Conservation (phyloP, 768 basidiomycete species). For the Tulasnella sp. region DNA sequence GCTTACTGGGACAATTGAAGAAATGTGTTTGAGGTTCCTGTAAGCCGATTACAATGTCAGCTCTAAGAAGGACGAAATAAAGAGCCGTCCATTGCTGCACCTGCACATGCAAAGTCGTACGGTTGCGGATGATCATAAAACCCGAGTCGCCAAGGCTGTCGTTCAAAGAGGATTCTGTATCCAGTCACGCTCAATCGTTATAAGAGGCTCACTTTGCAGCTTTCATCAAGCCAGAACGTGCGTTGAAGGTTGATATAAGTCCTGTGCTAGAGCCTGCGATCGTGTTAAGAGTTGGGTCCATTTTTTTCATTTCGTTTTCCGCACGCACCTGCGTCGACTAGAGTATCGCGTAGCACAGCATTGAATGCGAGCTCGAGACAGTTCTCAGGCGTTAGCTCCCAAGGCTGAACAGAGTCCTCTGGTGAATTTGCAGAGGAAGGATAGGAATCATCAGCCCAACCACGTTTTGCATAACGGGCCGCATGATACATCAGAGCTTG, state of each 20-base stretch:
- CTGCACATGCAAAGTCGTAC: constrained; percentile 20
- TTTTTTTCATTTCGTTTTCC: neutral
- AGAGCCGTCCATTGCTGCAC: neutral
- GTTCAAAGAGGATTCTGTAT: neutral
- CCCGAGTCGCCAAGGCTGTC: constrained; percentile 41
- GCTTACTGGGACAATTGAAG: constrained; percentile 53
- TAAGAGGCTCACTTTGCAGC: constrained; percentile 34
- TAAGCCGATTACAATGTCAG: neutral
- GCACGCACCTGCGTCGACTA: constrained; percentile 45
- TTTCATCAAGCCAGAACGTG: constrained; percentile 32
- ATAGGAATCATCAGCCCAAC: constrained; percentile 40
- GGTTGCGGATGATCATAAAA: constrained; percentile 39
- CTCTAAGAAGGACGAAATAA: neutral
- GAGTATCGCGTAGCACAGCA: constrained; percentile 68
- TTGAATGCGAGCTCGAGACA: constrained; percentile 74
- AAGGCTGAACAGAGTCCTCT: neutral
- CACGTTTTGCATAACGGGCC: neutral
- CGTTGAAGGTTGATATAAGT: constrained; percentile 51
- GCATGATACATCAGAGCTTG: constrained; percentile 36
- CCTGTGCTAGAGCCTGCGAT: constrained; percentile 79
- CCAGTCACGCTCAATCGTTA: neutral
- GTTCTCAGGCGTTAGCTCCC: constrained; percentile 45
- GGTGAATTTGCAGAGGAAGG: constrained; percentile 43
- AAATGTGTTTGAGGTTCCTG: constrained; percentile 50
- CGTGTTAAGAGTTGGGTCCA: neutral